Base-by-base conservation (phyloP, 495 filamentous ascomycete genomes). In the Immersiella caudata region DNA sequence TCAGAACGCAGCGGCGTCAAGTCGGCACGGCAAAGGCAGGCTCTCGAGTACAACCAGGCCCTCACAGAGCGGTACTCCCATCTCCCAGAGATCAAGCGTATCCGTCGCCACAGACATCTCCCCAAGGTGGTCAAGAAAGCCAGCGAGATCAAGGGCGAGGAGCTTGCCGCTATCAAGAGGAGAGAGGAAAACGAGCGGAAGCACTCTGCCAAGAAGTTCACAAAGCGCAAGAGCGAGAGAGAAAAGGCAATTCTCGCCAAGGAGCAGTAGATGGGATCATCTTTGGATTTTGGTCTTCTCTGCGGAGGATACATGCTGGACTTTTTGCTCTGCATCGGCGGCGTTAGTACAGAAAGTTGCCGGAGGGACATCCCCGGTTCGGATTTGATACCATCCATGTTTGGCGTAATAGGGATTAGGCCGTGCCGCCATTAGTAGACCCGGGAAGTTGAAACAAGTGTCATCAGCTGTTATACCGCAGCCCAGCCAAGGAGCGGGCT, bases 121-220 rank as follows among this genome's bases (percentile, higher is more conserved):
- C 96, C 96, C 24, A 93, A 94, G 85, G 86, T 90, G 71, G 88
- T 99, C 67, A 99, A 97, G 91, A 98, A 97, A 86, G 95, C 96
- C 12, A 89, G 86, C 58, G 94, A 97, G 80, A 99, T 99, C 76
- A 99, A 99, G 86, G 82, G 81, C 66, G 93, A 96, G 73, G 96
- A 98, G 81, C 79, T 97, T 65, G 84, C 83, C 74, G 86, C 91
- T 35, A 90, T 97, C 68, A 97, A 95, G 86, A 84, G 93, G 77
- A 90, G 87, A 74, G 89, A 93, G 73, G 96, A 99, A 81, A 99
- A 98, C 77, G 90, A 95, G 81, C 84, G 96, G 73, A 95, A 90
- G 79, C 93, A 98, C 79, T 89, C 86, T 49, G 91, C 87, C 82
- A 95, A 94, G 84, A 82, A 88, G 70, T 83, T 91, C 71, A 79